Evolutionary conservation across 352 stramenopile genomes (phyloP), one percentile per base, ranked within the genome.

Genomic region (Pythium vanterpoolii): DNA sequence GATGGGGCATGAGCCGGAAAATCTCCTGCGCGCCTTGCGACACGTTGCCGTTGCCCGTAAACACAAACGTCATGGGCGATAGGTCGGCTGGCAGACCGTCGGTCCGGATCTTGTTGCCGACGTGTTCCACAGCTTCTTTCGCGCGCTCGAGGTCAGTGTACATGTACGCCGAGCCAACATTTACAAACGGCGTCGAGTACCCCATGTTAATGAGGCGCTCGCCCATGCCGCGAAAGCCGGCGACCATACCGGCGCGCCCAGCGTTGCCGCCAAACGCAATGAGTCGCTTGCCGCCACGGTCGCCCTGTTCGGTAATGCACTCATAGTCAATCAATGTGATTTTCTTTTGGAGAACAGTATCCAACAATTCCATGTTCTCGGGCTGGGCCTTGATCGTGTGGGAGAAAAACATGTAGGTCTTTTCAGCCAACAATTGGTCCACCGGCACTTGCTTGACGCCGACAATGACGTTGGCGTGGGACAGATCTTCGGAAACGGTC

Each of bases 391-490:
- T 99, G 77, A 98, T 98, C 52, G 91, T 96, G 79, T 99, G 96
- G 60, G 84, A 96, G 69, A 99, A 99, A 76, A 98, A 98, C 61
- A 98, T 84, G 70, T 98, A 98, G 21, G 93, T 98, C 73, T 98
- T 98, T 34, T 98, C 79, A 8, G 79, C 53, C 44, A 98, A 70
- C 39, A 98, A 72, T 49, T 85, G 62, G 16, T 83, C 68, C 60
- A 84, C 83, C 13, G 82, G 85, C 44, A 97, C 87, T 57, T 98
- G 88, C 74, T 99, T 99, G 60, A 99, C 94, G 68, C 95, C 95
- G 51, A 99, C 82, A 62, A 99, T 96, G 45, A 98, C 76, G 58
- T 91, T 90, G 31, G 90, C 93, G 14, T 67, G 57, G 24, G 68
- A 79, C 8, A 99, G 64, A 62, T 98, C 90, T 21, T 98, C 93